These are phyloP conservation scores for Suillus hirtellus DNA, from an alignment of 768 basidiomycete species.

Conservation along the genomic window DNA sequence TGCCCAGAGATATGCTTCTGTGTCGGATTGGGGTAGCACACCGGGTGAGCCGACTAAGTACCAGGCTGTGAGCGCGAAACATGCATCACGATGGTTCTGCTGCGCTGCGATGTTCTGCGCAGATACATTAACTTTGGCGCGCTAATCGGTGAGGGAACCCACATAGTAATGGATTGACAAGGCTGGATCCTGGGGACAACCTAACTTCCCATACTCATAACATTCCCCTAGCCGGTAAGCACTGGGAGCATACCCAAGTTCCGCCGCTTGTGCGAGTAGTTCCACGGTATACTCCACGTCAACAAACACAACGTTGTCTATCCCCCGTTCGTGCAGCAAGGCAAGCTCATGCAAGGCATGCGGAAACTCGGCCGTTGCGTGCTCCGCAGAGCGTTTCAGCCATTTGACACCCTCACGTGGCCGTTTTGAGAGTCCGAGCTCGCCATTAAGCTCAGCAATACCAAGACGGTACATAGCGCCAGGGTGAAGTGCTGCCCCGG, in stretches of 20 bases:
- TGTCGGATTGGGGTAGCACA: slow-evolving; percentile 96
- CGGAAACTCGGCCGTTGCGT: slow-evolving; percentile 92
- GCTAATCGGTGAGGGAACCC: slow-evolving; percentile 36
- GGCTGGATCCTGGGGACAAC: slow-evolving; percentile 95
- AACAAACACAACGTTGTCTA: slow-evolving; percentile 96
- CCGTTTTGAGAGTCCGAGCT: slow-evolving; percentile 80
- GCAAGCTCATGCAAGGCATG: slow-evolving; percentile 96
- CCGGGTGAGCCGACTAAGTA: slow-evolving; percentile 98
- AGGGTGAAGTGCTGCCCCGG: slow-evolving; percentile 86
- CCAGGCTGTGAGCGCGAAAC: slow-evolving; percentile 98
- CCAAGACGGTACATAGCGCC: slow-evolving; percentile 97
- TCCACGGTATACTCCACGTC: slow-evolving; percentile 96
- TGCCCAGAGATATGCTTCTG: slow-evolving; percentile 97
- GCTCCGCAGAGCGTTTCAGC: slow-evolving; percentile 95
- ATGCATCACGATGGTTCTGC: slow-evolving; percentile 94
- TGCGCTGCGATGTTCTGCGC: slow-evolving; percentile 94
- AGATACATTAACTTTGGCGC: slow-evolving; percentile 9
- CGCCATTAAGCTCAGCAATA: slow-evolving; percentile 94
- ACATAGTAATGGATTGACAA: slow-evolving; percentile 99
- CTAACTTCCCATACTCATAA: slow-evolving; percentile 99
- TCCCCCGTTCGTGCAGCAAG: slow-evolving; percentile 92
- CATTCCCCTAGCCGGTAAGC: slow-evolving; percentile 96
- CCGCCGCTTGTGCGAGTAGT: slow-evolving; percentile 90
- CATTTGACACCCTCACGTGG: slow-evolving; percentile 98
- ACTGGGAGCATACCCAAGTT: slow-evolving; percentile 94